Base-by-base conservation (phyloP, 805 yeast genomes). In the Jamesozyma hellenica region DNA sequence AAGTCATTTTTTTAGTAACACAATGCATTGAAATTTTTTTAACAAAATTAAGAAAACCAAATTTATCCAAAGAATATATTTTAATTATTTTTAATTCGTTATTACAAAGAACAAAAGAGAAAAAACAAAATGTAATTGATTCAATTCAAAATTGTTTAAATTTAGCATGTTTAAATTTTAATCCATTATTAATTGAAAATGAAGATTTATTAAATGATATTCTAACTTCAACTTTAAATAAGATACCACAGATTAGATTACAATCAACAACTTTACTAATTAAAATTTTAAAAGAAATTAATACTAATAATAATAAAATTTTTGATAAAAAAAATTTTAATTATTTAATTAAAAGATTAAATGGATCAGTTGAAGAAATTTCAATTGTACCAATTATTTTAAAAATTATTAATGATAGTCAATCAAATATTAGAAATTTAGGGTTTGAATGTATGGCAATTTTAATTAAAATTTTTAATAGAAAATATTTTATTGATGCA, bases 71-170 rank as follows among this genome's bases (percentile, higher is more conserved):
- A 44, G 81, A 82, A 56, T 71, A 50, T 36, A 49, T 46, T 13
- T 42, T 65, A 1, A 50, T 69, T 1, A 70, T 84, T 2, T 64
- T 85, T 19, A 60, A 63, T 2, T 79, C 92, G 0, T 59, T 83
- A 42, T 60, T 92, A 32, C 96, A 86, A 48, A 71, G 96, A 50
- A 74, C 84, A 12, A 88, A 86, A 54, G 98, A 92, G 57, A 87
- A 83, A 65, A 90, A 90, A 53, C 79, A 74, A 19, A 65, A 79
- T 3, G 92, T 86, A 0, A 65, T 82, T 2, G 87, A 79, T 18
- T 81, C 92, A 0, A 65, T 90, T n/a, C 66, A 68, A 15, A 61
- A 58, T 19, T 79, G 90, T 0, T 64, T 88, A 38, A 82, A 79
- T 56, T 72, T 82, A 0, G 68, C 82, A 3, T 82, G 78, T 47